phyloP scores from a whole-genome alignment of 2,329 filamentous ascomycete species.

The Paecilomyces fulvus region DNA sequence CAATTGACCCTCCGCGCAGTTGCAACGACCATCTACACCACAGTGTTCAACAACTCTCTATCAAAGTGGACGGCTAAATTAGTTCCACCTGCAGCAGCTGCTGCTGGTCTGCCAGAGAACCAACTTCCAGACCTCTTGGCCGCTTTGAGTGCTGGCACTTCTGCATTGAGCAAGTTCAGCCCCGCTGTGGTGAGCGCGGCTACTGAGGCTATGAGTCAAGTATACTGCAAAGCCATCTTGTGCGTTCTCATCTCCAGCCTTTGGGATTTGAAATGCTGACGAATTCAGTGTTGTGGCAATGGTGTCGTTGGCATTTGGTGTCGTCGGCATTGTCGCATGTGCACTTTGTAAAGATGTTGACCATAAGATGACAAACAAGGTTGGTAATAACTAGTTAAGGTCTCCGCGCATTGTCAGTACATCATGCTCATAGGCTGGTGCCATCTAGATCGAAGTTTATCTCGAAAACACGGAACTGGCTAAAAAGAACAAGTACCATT shows the following conservation, averaged over 20 bases:
- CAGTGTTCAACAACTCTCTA: constrained; percentile 33
- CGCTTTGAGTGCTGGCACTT: constrained; percentile 13
- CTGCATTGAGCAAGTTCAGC: constrained; percentile 11
- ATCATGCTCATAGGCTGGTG: neutral
- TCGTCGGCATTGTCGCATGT: constrained; percentile 21
- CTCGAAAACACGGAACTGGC: neutral
- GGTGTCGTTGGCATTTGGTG: constrained; percentile 22
- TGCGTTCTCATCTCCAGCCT: constrained; percentile 5
- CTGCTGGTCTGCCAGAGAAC: constrained; percentile 25
- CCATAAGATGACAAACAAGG: constrained; percentile 27
- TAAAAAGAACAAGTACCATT: neutral
- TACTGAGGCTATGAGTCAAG: constrained; percentile 11
- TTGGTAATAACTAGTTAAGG: constrained; percentile 9
- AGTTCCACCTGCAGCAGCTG: constrained; percentile 26
- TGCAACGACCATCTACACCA: constrained; percentile 34
- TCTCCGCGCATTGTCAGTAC: neutral
- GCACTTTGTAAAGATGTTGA: constrained; percentile 24
- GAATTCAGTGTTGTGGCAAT: constrained; percentile 17
- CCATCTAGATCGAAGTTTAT: neutral
- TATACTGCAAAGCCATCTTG: constrained; percentile 19
- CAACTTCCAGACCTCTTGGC: constrained; percentile 22
- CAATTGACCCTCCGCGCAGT: constrained; percentile 12
- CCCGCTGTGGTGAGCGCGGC: constrained; percentile 13
- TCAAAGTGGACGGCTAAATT: constrained; percentile 20
- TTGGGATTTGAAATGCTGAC: neutral